Percentiles rank a stretch among this genome's conserved stretches.
These are phyloP conservation scores for Globisporangium megalacanthum DNA, from an alignment of 352 stramenopile genomes.

Conservation along the genomic window DNA sequence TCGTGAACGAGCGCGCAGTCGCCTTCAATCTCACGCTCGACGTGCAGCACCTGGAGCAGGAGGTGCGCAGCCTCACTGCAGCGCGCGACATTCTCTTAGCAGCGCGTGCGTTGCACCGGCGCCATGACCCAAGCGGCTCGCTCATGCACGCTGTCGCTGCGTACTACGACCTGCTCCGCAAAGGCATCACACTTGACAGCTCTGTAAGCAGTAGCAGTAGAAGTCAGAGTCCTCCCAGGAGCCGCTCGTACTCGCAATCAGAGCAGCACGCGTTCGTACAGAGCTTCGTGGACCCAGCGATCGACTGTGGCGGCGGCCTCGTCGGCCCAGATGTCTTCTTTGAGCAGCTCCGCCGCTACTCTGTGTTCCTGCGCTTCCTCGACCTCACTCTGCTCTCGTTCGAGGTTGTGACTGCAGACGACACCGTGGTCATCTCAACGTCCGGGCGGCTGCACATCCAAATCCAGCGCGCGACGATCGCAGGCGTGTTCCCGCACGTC, in stretches of 20 bases:
- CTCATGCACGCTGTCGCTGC: conserved; percentile 3
- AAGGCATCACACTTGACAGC: conserved; percentile 2
- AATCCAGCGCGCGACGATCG: conserved; percentile 24
- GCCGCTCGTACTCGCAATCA: neutral
- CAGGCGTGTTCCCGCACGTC: conserved; percentile 22
- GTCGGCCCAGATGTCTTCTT: conserved; percentile 22
- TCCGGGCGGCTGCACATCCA: conserved; percentile 19
- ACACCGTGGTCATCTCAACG: conserved; percentile 19
- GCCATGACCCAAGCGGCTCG: conserved; percentile 7
- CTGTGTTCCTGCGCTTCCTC: conserved; percentile 21
- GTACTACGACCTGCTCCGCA: conserved; percentile 12
- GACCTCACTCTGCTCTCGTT: conserved; percentile 16
- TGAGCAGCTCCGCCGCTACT: conserved; percentile 25
- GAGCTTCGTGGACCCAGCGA: conserved; percentile 18
- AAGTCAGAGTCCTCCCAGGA: neutral
- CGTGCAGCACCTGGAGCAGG: conserved; percentile 24
- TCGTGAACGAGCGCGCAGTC: conserved; percentile 17
- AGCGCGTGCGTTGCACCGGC: conserved; percentile 1
- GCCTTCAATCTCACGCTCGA: conserved; percentile 27
- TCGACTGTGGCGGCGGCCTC: conserved; percentile 19
- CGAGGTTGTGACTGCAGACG: conserved; percentile 17
- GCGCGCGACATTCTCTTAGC: conserved; percentile 15
- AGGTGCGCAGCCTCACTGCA: conserved; percentile 21
- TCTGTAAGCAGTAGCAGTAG: neutral
- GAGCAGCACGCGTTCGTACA: conserved; percentile 19